A percentile compares a stretch with the other conserved stretches of the same genome.
phyloP scores from a whole-genome alignment of 2,329 filamentous ascomycete genomes.

The Xylaria polymorpha region DNA sequence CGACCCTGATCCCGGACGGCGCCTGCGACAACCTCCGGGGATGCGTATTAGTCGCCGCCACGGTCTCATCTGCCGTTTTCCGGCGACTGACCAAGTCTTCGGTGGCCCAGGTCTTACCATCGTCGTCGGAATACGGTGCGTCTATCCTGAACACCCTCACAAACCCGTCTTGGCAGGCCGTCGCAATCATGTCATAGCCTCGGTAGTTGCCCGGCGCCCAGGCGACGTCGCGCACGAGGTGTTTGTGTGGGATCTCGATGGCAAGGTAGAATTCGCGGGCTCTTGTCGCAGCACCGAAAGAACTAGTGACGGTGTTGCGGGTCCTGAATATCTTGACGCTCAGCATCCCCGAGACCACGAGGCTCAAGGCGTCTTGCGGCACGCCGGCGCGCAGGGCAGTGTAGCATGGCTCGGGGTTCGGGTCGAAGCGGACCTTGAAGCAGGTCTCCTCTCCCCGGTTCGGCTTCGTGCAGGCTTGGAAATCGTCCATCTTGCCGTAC shows the following conservation, averaged over 20 bases:
- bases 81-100: conserved; percentile 57
- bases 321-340: conserved; percentile 86
- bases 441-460: conserved; percentile 85
- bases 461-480: conserved; percentile 77
- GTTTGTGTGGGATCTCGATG: conserved; percentile 78
- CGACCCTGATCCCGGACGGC: conserved; percentile 63
- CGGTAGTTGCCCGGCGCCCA: conserved; percentile 94
- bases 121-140: conserved; percentile 63
- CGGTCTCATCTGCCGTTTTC: conserved; percentile 35
- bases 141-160: conserved; percentile 88
- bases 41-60: conserved; percentile 25
- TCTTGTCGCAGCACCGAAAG: conserved; percentile 64
- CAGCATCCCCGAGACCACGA: conserved; percentile 90
- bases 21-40: conserved; percentile 49
- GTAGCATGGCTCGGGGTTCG: conserved; percentile 84
- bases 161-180: conserved; percentile 90
- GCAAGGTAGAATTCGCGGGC: conserved; percentile 87
- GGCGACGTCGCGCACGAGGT: conserved; percentile 85
- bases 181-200: conserved; percentile 90
- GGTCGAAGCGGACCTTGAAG: conserved; percentile 89
- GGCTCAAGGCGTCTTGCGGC: conserved; percentile 78
- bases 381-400: conserved; percentile 83
- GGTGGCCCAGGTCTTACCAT: conserved; percentile 63
- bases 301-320: conserved; percentile 64
- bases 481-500: conserved; percentile 80